These are phyloP conservation scores for Macrophomina pseudophaseolina DNA, from an alignment of 2,329 filamentous ascomycete genomes.

Conservation along the genomic window DNA sequence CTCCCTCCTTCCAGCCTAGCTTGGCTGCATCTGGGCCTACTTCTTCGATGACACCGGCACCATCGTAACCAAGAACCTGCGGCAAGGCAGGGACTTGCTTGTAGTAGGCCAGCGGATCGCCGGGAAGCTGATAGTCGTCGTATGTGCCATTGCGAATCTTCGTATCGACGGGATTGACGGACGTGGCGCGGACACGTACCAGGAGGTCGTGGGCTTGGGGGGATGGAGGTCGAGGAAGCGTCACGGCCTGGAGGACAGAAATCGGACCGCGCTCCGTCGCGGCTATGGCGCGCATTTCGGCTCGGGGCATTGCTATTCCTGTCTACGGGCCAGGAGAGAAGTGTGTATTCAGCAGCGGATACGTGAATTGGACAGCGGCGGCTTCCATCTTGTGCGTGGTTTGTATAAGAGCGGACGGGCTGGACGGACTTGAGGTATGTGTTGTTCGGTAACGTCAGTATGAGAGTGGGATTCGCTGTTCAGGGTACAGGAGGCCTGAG, in stretches of 20 bases:
- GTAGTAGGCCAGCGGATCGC: constrained; percentile 40
- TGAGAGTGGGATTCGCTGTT: not conserved
- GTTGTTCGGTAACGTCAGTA: constrained; percentile 10
- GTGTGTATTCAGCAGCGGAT: not conserved
- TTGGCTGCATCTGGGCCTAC: constrained; percentile 32
- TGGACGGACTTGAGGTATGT: not conserved
- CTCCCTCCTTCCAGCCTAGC: constrained; percentile 48
- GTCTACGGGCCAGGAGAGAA: not conserved
- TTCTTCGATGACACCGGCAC: constrained; percentile 45
- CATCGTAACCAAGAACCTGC: constrained; percentile 53
- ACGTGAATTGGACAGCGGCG: not conserved
- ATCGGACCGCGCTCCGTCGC: constrained; percentile 37
- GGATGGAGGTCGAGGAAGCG: constrained; percentile 39
- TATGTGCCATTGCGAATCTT: constrained; percentile 44
- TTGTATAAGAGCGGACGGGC: not conserved
- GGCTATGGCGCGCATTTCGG: constrained; percentile 39
- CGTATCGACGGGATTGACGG: constrained; percentile 49
- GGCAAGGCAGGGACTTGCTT: constrained; percentile 33
- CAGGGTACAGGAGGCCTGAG: not conserved
- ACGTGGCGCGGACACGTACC: constrained; percentile 45
- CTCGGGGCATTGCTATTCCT: not conserved
- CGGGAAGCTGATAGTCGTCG: constrained; percentile 42
- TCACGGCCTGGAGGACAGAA: constrained; percentile 34
- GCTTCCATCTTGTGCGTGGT: not conserved
- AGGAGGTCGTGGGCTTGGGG: constrained; percentile 44